phyloP scores from a whole-genome alignment of 2,329 filamentous ascomycete species.

The Pseudogymnoascus verrucosus region DNA sequence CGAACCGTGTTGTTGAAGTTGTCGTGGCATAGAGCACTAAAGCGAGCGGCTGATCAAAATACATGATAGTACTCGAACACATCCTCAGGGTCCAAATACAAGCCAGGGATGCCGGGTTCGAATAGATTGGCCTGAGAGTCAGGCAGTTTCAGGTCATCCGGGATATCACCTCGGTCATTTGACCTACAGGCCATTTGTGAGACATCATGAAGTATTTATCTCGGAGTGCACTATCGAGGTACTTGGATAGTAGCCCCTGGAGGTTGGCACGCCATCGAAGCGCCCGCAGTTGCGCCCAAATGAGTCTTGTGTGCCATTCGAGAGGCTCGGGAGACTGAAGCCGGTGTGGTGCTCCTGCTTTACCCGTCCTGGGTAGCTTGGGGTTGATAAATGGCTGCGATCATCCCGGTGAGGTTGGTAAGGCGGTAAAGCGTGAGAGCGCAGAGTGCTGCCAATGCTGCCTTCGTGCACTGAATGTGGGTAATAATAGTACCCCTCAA shows the following conservation, averaged over 20 bases:
- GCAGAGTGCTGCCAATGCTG: constrained; percentile 6
- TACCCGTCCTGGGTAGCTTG: constrained; percentile 22
- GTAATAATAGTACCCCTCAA: constrained; percentile 26
- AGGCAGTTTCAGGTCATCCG: neutral
- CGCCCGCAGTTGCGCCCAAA: constrained; percentile 25
- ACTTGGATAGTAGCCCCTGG: constrained; percentile 26
- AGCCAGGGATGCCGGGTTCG: neutral
- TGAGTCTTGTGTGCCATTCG: constrained; percentile 14
- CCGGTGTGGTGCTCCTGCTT: constrained; percentile 23
- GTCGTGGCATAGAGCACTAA: neutral
- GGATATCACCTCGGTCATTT: neutral
- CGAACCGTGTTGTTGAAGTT: neutral
- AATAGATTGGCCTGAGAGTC: neutral
- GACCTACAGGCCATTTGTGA: neutral
- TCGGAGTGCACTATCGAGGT: constrained; percentile 22
- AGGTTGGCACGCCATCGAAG: constrained; percentile 24
- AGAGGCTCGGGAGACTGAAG: constrained; percentile 23
- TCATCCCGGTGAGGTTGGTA: constrained; percentile 17
- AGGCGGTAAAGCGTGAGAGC: constrained; percentile 4
- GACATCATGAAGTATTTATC: constrained; percentile 22
- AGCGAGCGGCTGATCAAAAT: constrained; percentile 7
- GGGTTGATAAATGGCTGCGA: constrained; percentile 13
- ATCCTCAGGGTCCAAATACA: neutral
- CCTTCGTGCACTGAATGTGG: constrained; percentile 23
- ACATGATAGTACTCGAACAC: neutral